phyloP scores from a whole-genome alignment of 1,139 yeast genomes.

The Candida frijolesensis region DNA sequence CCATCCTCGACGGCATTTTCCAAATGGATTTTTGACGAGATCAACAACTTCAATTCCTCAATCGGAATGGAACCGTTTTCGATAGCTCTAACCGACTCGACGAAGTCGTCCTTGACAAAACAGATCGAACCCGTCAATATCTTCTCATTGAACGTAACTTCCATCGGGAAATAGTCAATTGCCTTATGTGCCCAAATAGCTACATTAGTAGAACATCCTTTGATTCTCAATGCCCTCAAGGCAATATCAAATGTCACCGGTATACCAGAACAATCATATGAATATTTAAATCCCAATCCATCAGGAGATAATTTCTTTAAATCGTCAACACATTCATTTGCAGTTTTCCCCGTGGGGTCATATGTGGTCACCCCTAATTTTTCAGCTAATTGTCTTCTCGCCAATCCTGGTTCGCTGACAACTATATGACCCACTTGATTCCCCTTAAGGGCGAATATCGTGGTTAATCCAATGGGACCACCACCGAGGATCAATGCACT shows the following conservation, averaged over 20 bases:
- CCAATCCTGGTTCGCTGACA: conserved; percentile 61
- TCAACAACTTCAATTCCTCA: conserved; percentile 28
- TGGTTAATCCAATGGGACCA: conserved; percentile 65
- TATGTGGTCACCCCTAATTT: conserved; percentile 51
- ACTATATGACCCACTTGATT: conserved; percentile 55
- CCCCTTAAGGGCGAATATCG: conserved; percentile 58
- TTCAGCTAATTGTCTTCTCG: conserved; percentile 55
- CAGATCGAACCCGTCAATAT: conserved; percentile 43
- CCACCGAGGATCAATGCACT: conserved; percentile 61
- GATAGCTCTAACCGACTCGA: conserved; percentile 33
- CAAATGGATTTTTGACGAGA: conserved; percentile 36
- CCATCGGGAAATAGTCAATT: conserved; percentile 36
- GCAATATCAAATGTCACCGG: conserved; percentile 56
- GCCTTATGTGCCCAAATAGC: conserved; percentile 49
- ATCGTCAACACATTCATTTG: conserved; percentile 31
- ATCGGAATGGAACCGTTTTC: conserved; percentile 28
- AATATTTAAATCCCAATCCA: conserved; percentile 56
- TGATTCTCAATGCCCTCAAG: conserved; percentile 50
- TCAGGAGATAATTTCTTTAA: conserved; percentile 43
- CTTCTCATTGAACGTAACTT: conserved; percentile 39
- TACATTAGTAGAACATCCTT: conserved; percentile 64
- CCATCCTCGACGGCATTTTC: conserved; percentile 38
- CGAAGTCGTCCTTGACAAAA: conserved; percentile 39
- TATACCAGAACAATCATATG: conserved; percentile 66
- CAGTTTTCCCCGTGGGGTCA: conserved; percentile 39